Evolutionary conservation across 2,329 filamentous ascomycete genomes (phyloP), one percentile per base, ranked within the genome.

Genomic region (Zasmidium angulare): DNA sequence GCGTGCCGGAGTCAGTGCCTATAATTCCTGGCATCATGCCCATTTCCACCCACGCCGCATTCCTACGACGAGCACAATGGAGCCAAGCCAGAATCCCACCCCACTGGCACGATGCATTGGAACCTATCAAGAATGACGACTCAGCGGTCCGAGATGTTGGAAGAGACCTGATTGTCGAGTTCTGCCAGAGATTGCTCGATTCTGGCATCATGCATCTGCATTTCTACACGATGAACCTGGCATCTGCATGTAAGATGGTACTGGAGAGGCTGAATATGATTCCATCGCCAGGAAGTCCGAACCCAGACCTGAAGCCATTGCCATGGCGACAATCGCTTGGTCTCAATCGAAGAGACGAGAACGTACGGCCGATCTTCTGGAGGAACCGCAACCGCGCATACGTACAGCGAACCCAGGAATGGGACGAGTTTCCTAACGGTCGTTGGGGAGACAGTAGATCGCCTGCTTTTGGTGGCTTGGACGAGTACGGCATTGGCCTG

Each of bases 221-320:
- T 77, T 99, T 99, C 77, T 99, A 99, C 80, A 99, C 95, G 61
- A 99, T 99, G 95, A 99, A 99, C 77, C 83, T 99, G 20, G 93
- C 92, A 11, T 91, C 96, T 75, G 90, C 95, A 53, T 97, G 93
- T 1, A 88, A 89, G 68, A 93, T 97, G 89, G 87, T 99, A 22
- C 84, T 99, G 14, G 93, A 98, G 69, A 93, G 97, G 75, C 82
- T 99, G 22, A 82, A 87, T 55, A 86, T 96, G 76, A 84, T 91
- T 52, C 93, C 95, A 1, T 91, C 93, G 2, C 81, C 92, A 54
- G 91, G 93, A 75, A 65, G 58, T 29, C 67, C 69, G 20, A 59
- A 72, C 49, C 70, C 71, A 10, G 66, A 70, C 36, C 66, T 73
- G 64, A 93, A 95, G 71, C 86, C 92, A n/a, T 83, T 99, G 17